A percentile compares a stretch with the other conserved stretches of the same genome.
These are phyloP conservation scores for Peniophora sp. DNA, from an alignment of 1,284 basidiomycete genomes.

Conservation along the genomic window DNA sequence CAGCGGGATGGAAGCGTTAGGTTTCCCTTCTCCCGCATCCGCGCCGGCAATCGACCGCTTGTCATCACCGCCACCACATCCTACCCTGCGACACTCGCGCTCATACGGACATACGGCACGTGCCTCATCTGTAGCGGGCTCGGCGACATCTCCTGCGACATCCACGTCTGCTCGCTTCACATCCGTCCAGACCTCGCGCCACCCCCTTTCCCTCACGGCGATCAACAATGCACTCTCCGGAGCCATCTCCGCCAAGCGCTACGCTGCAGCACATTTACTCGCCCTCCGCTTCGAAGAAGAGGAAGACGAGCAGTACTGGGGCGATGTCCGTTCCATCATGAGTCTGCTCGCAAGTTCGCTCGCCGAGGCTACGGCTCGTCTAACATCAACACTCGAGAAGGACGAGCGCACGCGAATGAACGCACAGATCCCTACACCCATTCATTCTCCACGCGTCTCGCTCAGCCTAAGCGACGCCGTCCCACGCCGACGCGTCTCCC, in stretches of 20 bases:
- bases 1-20: constrained; percentile 42
- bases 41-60: constrained; percentile 12
- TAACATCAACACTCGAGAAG: constrained; percentile 54
- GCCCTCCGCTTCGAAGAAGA: constrained; percentile 56
- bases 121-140: constrained; percentile 16
- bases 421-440: constrained; percentile 40
- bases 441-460: constrained; percentile 3
- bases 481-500: constrained; percentile 3
- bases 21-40: constrained; percentile 17
- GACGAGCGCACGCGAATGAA: constrained; percentile 39
- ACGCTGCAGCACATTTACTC: constrained; percentile 67
- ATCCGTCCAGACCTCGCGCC: constrained; percentile 47
- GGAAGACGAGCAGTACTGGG: constrained; percentile 68
- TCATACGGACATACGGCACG: constrained; percentile 4
- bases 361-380: constrained; percentile 50
- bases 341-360: constrained; percentile 57
- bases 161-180: constrained; percentile 38
- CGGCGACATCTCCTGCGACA: constrained; percentile 12
- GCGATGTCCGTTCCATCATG: constrained; percentile 69
- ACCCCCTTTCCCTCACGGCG: constrained; percentile 57
- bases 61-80: constrained; percentile 9
- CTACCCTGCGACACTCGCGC: constrained; percentile 8
- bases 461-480: constrained; percentile 1
- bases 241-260: constrained; percentile 61
- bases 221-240: constrained; percentile 51